These are phyloP conservation scores for Filobasidium wieringae DNA, from an alignment of 768 basidiomycete species.

Conservation along the genomic window DNA sequence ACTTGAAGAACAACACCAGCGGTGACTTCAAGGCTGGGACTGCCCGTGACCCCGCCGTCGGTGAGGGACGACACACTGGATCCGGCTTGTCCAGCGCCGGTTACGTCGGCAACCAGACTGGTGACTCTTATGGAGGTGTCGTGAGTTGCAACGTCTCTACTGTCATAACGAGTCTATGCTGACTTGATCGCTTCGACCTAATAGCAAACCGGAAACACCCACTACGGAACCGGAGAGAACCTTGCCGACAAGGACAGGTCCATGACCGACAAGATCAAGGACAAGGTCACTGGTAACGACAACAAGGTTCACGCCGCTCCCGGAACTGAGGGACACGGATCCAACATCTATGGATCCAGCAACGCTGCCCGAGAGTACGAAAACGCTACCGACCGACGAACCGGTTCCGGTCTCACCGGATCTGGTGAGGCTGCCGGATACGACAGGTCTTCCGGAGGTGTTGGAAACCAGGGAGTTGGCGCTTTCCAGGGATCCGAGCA, in stretches of 20 bases:
- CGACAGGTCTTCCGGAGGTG: background rate
- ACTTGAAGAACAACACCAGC: background rate
- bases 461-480: constrained; percentile 9
- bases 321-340: background rate
- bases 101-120: background rate
- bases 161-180: background rate
- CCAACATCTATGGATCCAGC: constrained; percentile 9
- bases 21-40: constrained; percentile 6
- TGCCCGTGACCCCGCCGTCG: background rate
- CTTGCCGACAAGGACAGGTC: constrained; percentile 1
- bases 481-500: background rate
- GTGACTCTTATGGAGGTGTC: constrained; percentile 7
- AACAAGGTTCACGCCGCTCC: background rate
- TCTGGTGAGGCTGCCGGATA: constrained; percentile 9
- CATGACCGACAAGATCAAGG: constrained; percentile 1
- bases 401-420: background rate
- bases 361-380: constrained; percentile 8
- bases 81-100: background rate
- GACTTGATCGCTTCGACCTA: background rate
- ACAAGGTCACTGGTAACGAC: background rate
- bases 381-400: background rate
- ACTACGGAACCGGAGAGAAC: constrained; percentile 8
- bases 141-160: background rate
- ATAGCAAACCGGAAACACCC: constrained; percentile 9
- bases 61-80: background rate